These are phyloP conservation scores for Babesia ovata DNA, from an alignment of 169 alveolate genomes.

Conservation along the genomic window DNA sequence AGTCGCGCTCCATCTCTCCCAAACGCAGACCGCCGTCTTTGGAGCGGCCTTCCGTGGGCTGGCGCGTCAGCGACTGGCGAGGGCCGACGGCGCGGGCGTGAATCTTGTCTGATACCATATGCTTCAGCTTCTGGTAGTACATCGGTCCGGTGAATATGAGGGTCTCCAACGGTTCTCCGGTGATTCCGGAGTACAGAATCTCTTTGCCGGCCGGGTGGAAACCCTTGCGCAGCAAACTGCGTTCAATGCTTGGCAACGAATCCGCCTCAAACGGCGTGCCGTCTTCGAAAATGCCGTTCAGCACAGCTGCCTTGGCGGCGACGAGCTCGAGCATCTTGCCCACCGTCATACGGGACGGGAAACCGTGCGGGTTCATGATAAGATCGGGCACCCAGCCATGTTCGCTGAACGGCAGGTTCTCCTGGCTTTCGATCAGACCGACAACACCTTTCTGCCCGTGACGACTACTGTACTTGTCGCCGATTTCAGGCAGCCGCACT, in stretches of 20 bases:
- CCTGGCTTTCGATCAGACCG: conserved; percentile 97
- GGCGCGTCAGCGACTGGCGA: conserved; percentile 94
- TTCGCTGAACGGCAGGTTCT: conserved; percentile 98
- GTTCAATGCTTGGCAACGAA: conserved; percentile 82
- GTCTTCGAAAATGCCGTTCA: conserved; percentile 93
- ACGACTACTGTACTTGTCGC: conserved; percentile 97
- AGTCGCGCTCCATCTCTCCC: conserved; percentile 99
- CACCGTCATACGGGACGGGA: conserved; percentile 99
- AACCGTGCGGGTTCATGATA: conserved; percentile 99
- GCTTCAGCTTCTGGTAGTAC: conserved; percentile 98
- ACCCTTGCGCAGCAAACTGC: conserved; percentile 92
- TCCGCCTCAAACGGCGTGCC: conserved; percentile 99
- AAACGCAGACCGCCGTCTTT: conserved; percentile 98
- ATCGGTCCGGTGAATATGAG: conserved; percentile 98
- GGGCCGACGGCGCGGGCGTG: conserved; percentile 99
- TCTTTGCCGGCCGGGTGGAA: conserved; percentile 92
- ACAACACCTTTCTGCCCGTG: conserved; percentile 99
- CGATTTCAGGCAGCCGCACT: conserved; percentile 96
- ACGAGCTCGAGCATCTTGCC: conserved; percentile 98
- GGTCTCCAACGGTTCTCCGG: conserved; percentile 98
- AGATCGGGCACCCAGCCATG: conserved; percentile 99
- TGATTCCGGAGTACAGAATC: conserved; percentile 94
- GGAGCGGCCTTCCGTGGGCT: conserved; percentile 99
- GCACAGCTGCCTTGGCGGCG: conserved; percentile 95
- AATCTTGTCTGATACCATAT: conserved; percentile 98